A percentile compares a stretch with the other conserved stretches of the same genome.
Conservation (phyloP, 139 green algal species). For the Edaphochlamys debaryana region DNA sequence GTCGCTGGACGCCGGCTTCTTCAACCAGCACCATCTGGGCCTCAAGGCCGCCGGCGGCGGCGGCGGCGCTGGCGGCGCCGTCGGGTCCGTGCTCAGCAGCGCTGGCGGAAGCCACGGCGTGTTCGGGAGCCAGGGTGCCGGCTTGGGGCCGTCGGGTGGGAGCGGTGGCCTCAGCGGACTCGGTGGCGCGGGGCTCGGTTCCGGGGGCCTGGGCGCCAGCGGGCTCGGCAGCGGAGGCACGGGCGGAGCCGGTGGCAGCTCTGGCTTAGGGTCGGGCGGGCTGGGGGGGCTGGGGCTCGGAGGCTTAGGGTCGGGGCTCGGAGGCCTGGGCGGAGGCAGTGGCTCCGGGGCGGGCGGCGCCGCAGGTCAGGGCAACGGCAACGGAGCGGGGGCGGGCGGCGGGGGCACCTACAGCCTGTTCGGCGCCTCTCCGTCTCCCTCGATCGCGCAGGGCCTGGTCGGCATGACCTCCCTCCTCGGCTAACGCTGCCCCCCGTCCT, state of each 20-base stretch:
- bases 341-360: not conserved
- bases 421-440: constrained; percentile 31
- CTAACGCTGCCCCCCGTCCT: too few species aligned
- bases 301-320: too few species aligned
- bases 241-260: not conserved
- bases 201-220: constrained; percentile 3
- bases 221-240: constrained; percentile 6
- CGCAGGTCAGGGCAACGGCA: too few species aligned
- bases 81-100: too few species aligned
- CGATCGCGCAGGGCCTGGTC: constrained; percentile 10
- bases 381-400: not conserved
- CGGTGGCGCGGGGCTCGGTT: not conserved
- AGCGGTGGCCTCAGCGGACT: not conserved
- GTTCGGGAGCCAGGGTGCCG: constrained; percentile 27
- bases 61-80: not conserved
- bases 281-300: not conserved
- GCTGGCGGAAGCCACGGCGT: not conserved
- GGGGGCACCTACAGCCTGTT: constrained; percentile 34
- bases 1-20: not conserved
- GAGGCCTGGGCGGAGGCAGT: not conserved
- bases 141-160: not conserved
- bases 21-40: constrained; percentile 12
- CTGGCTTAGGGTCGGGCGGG: not conserved
- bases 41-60: constrained; percentile 6
- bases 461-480: constrained; percentile 32